Conservation (phyloP, 352 stramenopile genomes). For the Pythium volutum region DNA sequence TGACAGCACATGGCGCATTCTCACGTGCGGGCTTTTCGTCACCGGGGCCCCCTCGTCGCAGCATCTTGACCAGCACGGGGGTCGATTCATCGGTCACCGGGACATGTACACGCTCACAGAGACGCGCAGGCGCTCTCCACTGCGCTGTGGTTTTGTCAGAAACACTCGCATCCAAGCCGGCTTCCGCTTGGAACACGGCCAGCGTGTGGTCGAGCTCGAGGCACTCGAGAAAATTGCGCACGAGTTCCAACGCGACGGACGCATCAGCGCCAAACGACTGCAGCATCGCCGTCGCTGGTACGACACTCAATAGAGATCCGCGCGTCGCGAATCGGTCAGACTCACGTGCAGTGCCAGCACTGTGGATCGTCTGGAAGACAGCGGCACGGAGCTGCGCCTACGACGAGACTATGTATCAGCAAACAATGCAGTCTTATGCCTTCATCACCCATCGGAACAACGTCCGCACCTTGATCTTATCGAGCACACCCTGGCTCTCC, state of each 20-base stretch:
- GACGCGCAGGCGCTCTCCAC: slow-evolving; percentile 9
- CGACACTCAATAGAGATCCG: slow-evolving; percentile 6
- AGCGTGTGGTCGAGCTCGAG: slow-evolving; percentile 62
- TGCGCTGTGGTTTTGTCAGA: not conserved
- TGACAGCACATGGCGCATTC: not conserved
- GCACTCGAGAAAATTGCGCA: slow-evolving; percentile 55
- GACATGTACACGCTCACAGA: slow-evolving; percentile 21
- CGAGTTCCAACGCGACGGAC: slow-evolving; percentile 41
- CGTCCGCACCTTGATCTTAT: slow-evolving; percentile 57
- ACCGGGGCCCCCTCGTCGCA: slow-evolving; percentile 5
- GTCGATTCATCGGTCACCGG: not conserved
- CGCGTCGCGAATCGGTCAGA: not conserved
- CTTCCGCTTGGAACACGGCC: slow-evolving; percentile 45
- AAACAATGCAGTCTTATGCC: not conserved
- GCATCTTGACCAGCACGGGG: slow-evolving; percentile 32
- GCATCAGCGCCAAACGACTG: slow-evolving; percentile 33
- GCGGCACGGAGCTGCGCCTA: slow-evolving; percentile 69
- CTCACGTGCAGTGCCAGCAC: not conserved
- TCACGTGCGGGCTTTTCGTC: not conserved
- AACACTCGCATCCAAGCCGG: slow-evolving; percentile 17
- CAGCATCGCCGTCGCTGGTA: slow-evolving; percentile 13
- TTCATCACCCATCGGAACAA: not conserved
- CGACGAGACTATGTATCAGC: not conserved
- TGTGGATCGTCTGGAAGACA: slow-evolving; percentile 78
- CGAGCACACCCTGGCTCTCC: slow-evolving; percentile 58